Evolutionary conservation across 2,329 filamentous ascomycete genomes (phyloP), one percentile per base, ranked within the genome.

Genomic region (Pestalotiopsis sp.): DNA sequence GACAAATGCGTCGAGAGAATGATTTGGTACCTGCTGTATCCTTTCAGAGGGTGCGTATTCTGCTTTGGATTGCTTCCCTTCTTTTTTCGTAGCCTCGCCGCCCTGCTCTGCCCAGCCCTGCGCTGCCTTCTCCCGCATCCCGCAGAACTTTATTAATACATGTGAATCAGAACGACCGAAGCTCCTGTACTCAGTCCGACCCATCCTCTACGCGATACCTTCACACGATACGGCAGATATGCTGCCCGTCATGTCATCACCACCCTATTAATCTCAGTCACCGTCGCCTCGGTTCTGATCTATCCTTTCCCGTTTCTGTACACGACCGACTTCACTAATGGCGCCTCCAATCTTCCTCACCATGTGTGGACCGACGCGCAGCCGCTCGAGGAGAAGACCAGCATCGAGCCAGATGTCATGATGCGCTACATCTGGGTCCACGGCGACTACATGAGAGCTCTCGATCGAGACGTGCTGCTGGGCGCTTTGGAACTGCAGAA

Each of bases 401-500:
- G 80, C 30, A 81, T 83, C 58, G 80, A 83, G 65, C 86, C 90
- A 3, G 92, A 95, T 76, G 89, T 95, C n/a, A 88, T 92, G 67
- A 92, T 95, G 88, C 91, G 92, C 71, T 92, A 92, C 67, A 86
- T 93, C 67, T 95, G 92, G 92, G 86, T 95, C 17, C 92, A 94
- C 75, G 92, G 91, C 70, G 91, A 87, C 76, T 94, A 94, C 75
- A 94, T 94, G 90, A 85, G 89, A 73, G 92, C 92, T 11, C 83
- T 95, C 44, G 84, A 92, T 63, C 84, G 84, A 64, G 82, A 89
- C 6, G 85, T 94, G 11, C 81, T 95, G 58, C 81, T 87, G 39
- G 85, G 87, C 57, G 91, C 91, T 9, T 81, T 95, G 60, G 84
- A 89, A 70, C 84, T 95, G 63, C 92, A 95, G 76, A 84, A 93